phyloP scores from a whole-genome alignment of 2,329 filamentous ascomycete genomes.

The Trichoderma sp. region DNA sequence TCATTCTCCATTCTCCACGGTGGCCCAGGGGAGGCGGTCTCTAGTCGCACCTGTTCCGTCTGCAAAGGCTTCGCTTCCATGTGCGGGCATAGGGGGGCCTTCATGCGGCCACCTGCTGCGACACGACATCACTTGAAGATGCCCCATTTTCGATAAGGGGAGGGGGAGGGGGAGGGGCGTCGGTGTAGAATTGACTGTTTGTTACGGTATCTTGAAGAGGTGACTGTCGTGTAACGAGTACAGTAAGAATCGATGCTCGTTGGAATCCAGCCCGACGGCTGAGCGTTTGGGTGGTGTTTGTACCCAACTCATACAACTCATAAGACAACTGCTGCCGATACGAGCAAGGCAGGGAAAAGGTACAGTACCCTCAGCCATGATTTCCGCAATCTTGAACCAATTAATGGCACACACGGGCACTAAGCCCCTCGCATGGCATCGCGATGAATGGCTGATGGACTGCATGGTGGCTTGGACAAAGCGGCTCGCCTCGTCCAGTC shows the following conservation, averaged over 20 bases:
- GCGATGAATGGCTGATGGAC: background rate
- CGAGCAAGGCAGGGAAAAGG: background rate
- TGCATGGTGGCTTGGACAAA: slow-evolving; percentile 7
- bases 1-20: slow-evolving; percentile 5
- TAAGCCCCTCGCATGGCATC: background rate
- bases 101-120: slow-evolving; percentile 9
- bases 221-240: background rate
- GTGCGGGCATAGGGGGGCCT: background rate
- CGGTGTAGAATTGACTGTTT: background rate
- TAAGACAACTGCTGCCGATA: background rate
- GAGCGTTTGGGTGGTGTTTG: background rate
- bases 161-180: background rate
- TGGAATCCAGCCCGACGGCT: background rate
- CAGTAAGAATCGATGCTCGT: background rate
- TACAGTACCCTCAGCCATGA: background rate
- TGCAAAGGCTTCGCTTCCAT: slow-evolving; percentile 14
- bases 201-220: background rate
- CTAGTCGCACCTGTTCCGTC: background rate
- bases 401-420: background rate
- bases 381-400: background rate
- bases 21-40: background rate
- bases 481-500: slow-evolving; percentile 3
- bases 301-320: background rate
- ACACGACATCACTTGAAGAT: background rate
- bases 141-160: background rate